Evolutionary conservation across 202 grass and related monocot genomes (phyloP).

Genomic region (Elaeis oleifera): DNA sequence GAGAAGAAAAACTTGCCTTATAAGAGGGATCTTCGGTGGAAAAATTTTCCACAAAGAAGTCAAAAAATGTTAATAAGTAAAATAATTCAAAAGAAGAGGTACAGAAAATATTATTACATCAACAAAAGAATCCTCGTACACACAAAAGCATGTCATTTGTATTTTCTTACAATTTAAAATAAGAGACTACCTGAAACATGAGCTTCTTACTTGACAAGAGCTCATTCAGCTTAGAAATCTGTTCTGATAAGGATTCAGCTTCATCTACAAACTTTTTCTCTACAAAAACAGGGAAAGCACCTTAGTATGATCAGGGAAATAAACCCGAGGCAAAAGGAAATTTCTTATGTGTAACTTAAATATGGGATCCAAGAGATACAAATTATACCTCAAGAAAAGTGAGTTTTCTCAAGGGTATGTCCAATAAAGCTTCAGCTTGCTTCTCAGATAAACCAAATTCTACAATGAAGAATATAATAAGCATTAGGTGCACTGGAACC

Average conservation of each 20-base stretch:
- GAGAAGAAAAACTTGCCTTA: too few relatives aligned
- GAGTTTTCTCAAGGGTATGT: conserved; percentile 89
- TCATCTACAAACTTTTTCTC: conserved; percentile 95
- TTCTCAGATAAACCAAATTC: conserved; percentile 48
- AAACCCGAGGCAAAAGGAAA: not conserved
- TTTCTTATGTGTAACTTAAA: not conserved
- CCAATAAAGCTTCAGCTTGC: conserved; percentile 86
- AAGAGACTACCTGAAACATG: conserved; percentile 67
- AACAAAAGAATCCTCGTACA: not conserved
- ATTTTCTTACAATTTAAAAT: not conserved
- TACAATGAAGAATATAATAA: conserved; percentile 5
- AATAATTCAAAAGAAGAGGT: too few relatives aligned
- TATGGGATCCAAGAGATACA: conserved; percentile 8
- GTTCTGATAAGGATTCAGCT: conserved; percentile 48
- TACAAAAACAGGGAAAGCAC: conserved; percentile 33
- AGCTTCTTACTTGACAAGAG: conserved; percentile 90
- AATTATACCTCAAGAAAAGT: conserved; percentile 79
- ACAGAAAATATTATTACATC: not conserved
- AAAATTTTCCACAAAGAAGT: too few relatives aligned
- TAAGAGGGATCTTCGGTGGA: too few relatives aligned
- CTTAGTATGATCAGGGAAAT: conserved; percentile 10
- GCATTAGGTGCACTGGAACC: too few relatives aligned
- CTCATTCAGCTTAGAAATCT: conserved; percentile 83
- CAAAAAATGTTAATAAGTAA: too few relatives aligned
- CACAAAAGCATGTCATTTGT: not conserved